Evolutionary conservation across 805 yeast genomes (phyloP), one percentile per base, ranked within the genome.

Genomic region (Sungouiella blattae): DNA sequence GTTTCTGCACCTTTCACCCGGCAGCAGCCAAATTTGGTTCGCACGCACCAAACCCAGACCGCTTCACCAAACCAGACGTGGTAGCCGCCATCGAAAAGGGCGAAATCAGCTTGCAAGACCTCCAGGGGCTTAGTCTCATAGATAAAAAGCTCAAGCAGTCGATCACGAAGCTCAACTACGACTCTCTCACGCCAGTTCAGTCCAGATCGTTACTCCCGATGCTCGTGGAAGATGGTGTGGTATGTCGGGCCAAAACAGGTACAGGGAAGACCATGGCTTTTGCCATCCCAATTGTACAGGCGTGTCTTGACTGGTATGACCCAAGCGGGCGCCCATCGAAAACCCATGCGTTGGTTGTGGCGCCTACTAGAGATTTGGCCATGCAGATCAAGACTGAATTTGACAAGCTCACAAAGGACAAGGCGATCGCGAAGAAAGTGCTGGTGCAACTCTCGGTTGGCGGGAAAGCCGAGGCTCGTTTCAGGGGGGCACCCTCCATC

Each of bases 221-320:
- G 27, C 60, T 83, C 26, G 51, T 64, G 11, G 64, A 67, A 26
- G 64, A 71, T n/a, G 89, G 91, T 45, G 68, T 87, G 28, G 87
- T 88, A 15, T 88, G 87, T 25, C 73, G 95, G 51, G 96, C 97
- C 18, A 87, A 87, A 58, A 88, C 97, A 3, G 97, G 97, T 57
- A 88, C 97, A 2, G 97, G 97, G 52, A 88, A 88, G 58, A 88
- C 97, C 0, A 77, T 85, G 43, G 94, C 96, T 0, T 88, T 87
- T 58, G 82, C 89, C 41, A 67, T 89, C 28, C 96, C 96, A 2
- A 64, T 85, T 9, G 63, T 87, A 30, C 83, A 87, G 53, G 73
- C 76, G 30, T 61, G 72, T 39, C 45, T 65, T 52, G 61, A 64
- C 53, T 17, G 16, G 5, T 22, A 22, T 17, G 16, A 30, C 8